A percentile compares a stretch with the other conserved stretches of the same genome.
Conservation (phyloP, 176 grass and related monocot species). For the Rhipidocladum racemiflorum region DNA sequence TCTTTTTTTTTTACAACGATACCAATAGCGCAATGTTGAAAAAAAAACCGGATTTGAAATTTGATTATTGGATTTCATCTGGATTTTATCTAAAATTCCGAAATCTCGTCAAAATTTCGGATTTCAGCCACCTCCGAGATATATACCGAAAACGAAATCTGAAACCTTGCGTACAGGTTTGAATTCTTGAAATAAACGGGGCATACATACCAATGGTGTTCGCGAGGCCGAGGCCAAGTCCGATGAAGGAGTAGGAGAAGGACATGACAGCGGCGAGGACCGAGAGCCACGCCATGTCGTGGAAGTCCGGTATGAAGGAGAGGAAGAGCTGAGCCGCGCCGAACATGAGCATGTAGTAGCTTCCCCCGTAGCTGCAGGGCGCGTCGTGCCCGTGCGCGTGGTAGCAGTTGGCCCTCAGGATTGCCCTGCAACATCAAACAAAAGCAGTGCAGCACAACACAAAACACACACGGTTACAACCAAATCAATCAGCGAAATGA, state of each 20-base stretch:
- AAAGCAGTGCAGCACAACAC: neutral
- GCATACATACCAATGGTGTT: conserved; percentile 50
- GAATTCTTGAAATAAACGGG: neutral
- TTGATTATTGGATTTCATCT: too few species aligned
- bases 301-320: conserved; percentile 71
- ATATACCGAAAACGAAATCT: too few species aligned
- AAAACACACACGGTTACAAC: neutral
- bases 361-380: conserved; percentile 49
- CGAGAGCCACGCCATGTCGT: conserved; percentile 86
- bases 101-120: too few species aligned
- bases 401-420: conserved; percentile 63
- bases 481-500: neutral
- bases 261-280: conserved; percentile 68
- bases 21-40: too few species aligned
- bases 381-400: conserved; percentile 57
- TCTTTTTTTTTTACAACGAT: too few species aligned
- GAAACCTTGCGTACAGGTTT: too few species aligned
- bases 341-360: conserved; percentile 65
- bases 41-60: too few species aligned
- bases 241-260: conserved; percentile 73
- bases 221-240: conserved; percentile 51
- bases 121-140: too few species aligned
- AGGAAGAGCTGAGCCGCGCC: conserved; percentile 58
- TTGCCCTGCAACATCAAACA: conserved; percentile 44
- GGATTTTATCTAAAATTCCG: too few species aligned